Conservation (phyloP, 106 monocot genomes). For the Acorus calamus region DNA sequence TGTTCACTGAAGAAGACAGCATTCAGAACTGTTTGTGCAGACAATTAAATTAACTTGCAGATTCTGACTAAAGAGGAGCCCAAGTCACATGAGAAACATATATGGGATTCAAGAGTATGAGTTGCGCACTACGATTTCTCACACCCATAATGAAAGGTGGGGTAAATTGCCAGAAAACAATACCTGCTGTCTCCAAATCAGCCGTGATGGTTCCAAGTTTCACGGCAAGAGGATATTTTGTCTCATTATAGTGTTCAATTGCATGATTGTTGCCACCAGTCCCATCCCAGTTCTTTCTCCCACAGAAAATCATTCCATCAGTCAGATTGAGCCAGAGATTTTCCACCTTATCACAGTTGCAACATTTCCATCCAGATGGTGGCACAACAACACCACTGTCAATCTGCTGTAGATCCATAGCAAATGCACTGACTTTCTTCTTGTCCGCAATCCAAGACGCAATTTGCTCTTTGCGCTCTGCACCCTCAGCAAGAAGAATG, state of each 20-base stretch:
- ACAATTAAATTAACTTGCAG: no score
- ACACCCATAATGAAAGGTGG: no score
- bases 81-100: no score
- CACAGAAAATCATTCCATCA: constrained; percentile 93
- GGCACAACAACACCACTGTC: constrained; percentile 68
- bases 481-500: constrained; percentile 70
- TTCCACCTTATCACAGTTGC: constrained; percentile 85
- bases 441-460: constrained; percentile 89
- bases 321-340: constrained; percentile 98
- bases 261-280: constrained; percentile 97
- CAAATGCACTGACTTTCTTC: constrained; percentile 73
- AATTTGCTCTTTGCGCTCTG: constrained; percentile 74
- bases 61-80: no score
- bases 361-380: constrained; percentile 91
- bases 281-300: constrained; percentile 91
- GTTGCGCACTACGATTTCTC: no score
- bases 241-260: constrained; percentile 70
- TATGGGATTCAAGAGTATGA: no score
- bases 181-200: constrained; percentile 89
- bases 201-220: constrained; percentile 92
- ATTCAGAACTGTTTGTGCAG: no score
- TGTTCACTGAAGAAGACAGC: no score
- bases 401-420: constrained; percentile 68
- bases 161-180: not conserved
- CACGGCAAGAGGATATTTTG: constrained; percentile 88